Evolutionary conservation across 345 rosid species (phyloP).

Genomic region (Cardamine resedifolia): DNA sequence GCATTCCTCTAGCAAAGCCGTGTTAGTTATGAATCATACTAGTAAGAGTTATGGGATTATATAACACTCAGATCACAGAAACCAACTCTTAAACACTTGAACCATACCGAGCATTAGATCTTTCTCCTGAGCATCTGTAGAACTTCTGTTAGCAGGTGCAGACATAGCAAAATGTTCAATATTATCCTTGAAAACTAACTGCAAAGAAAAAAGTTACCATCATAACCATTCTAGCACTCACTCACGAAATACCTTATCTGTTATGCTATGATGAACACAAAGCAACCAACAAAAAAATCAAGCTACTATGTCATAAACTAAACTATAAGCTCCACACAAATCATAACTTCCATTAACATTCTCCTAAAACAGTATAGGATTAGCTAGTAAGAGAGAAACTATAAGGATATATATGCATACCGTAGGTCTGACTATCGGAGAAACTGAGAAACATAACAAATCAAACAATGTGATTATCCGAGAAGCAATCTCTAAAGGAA

Average conservation of each 20-base stretch:
- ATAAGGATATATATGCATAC: neutral
- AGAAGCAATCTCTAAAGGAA: neutral
- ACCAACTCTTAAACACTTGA: neutral
- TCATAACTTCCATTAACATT: neutral
- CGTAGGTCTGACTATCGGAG: neutral
- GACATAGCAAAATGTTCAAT: too few species aligned
- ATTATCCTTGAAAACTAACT: slow-evolving; percentile 31
- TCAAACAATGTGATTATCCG: slow-evolving; percentile 14
- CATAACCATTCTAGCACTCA: neutral
- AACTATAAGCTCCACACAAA: neutral
- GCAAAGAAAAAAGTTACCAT: slow-evolving; percentile 16
- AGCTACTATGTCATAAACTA: slow-evolving; percentile 7
- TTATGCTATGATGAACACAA: slow-evolving; percentile 4
- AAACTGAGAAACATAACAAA: slow-evolving; percentile 9
- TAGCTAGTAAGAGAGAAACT: neutral
- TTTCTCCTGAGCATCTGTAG: slow-evolving; percentile 43
- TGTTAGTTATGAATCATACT: neutral
- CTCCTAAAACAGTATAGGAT: neutral
- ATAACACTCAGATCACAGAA: neutral
- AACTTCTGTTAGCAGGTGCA: slow-evolving; percentile 44
- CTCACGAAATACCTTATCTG: neutral
- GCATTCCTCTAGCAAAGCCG: neutral
- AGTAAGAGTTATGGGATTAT: neutral
- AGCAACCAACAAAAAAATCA: slow-evolving; percentile 9
- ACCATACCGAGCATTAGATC: slow-evolving; percentile 48